Percentiles rank a stretch among this genome's conserved stretches.
Conservation (phyloP, 2,329 filamentous ascomycete genomes). For the Capronia americana region DNA sequence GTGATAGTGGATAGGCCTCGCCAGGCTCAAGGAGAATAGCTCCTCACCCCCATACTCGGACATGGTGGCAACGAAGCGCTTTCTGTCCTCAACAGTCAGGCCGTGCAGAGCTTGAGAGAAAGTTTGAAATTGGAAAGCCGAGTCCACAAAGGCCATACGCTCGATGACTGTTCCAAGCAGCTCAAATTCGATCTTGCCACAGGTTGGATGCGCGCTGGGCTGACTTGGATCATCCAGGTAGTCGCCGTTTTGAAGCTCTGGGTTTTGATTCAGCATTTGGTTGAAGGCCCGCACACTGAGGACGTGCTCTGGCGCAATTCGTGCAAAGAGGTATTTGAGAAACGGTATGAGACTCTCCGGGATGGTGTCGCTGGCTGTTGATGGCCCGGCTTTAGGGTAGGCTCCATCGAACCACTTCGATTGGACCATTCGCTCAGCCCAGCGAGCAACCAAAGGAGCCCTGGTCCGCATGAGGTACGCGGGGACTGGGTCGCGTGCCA, state of each 20-base stretch:
- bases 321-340: slow-evolving; percentile 4
- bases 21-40: neutral
- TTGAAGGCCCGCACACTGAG: slow-evolving; percentile 4
- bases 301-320: neutral
- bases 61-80: neutral
- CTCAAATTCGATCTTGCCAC: neutral
- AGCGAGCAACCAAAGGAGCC: slow-evolving; percentile 1
- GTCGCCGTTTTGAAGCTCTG: neutral
- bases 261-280: neutral
- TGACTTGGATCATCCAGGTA: neutral
- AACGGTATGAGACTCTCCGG: slow-evolving; percentile 7
- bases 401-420: slow-evolving; percentile 1
- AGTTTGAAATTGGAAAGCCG: neutral
- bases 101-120: neutral
- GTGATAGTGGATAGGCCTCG: neutral
- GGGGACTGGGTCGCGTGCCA: slow-evolving; percentile 3
- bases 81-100: neutral
- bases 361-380: neutral
- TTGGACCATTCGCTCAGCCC: slow-evolving; percentile 8
- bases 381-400: neutral
- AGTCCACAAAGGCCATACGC: neutral
- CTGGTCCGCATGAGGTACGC: slow-evolving; percentile 10
- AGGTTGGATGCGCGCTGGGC: neutral
- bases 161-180: neutral
- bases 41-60: neutral